phyloP scores from a whole-genome alignment of 257 asterid genomes.

The Ligustrum vulgare region DNA sequence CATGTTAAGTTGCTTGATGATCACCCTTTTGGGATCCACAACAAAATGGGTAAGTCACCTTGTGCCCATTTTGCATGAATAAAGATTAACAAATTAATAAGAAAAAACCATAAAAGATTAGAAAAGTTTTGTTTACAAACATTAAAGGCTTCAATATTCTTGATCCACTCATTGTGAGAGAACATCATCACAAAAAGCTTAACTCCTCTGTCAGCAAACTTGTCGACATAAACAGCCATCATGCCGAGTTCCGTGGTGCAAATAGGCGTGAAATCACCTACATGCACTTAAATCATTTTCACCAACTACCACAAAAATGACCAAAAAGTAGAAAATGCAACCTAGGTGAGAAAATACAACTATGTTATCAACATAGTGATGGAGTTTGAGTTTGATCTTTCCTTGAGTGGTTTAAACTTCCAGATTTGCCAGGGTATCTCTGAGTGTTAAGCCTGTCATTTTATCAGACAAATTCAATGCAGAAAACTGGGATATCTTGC shows the following conservation, averaged over 20 bases:
- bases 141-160: conserved; percentile 75
- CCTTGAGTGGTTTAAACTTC: conserved; percentile 84
- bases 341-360: conserved; percentile 89
- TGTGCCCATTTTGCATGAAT: conserved; percentile 38
- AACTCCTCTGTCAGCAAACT: conserved; percentile 65
- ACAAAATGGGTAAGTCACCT: conserved; percentile 73
- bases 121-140: not conserved
- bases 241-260: conserved; percentile 87
- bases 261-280: conserved; percentile 88
- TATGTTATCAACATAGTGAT: conserved; percentile 57
- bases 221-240: conserved; percentile 76
- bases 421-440: conserved; percentile 71
- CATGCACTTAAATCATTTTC: not conserved
- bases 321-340: not conserved
- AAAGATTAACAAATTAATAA: not conserved
- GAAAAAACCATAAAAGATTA: not conserved
- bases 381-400: conserved; percentile 67
- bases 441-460: conserved; percentile 89
- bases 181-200: conserved; percentile 75
- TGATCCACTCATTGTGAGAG: conserved; percentile 78
- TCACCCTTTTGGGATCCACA: conserved; percentile 56
- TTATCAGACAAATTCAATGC: not conserved
- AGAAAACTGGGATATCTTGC: not conserved
- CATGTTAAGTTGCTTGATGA: conserved; percentile 77
- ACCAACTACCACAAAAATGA: not conserved